A percentile compares a stretch with the other conserved stretches of the same genome.
Evolutionary conservation across 2,329 filamentous ascomycete genomes (phyloP).

Genomic region (Harringtonia lauricola): DNA sequence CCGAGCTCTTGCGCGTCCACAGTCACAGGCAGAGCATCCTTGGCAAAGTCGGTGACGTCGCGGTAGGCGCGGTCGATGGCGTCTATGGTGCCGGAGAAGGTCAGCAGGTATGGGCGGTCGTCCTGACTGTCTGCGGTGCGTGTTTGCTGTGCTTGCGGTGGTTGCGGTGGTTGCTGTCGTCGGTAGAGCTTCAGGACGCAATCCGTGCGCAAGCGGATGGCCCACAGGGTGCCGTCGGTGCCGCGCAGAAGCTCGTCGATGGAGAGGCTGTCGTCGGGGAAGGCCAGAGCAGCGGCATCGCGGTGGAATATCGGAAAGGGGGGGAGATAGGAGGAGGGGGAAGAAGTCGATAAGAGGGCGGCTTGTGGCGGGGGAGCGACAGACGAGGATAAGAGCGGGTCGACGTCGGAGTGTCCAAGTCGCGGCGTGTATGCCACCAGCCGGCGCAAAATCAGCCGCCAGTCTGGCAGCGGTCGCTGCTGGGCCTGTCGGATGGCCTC

Average conservation of each 20-base stretch:
- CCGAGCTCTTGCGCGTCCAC: not conserved
- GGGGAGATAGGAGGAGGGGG: not conserved
- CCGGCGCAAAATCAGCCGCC: slow-evolving; percentile 26
- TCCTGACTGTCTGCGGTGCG: not conserved
- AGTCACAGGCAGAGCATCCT: slow-evolving; percentile 4
- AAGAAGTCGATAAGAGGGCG: not conserved
- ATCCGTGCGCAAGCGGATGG: slow-evolving; percentile 17
- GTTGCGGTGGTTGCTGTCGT: not conserved
- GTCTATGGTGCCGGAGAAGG: slow-evolving; percentile 14
- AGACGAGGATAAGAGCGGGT: too few species aligned
- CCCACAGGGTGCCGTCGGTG: slow-evolving; percentile 15
- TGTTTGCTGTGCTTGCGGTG: not conserved
- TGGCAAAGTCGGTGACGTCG: slow-evolving; percentile 7
- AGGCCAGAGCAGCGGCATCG: slow-evolving; percentile 15
- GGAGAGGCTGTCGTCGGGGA: slow-evolving; percentile 11
- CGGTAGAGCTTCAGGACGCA: slow-evolving; percentile 15
- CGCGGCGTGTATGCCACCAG: slow-evolving; percentile 26
- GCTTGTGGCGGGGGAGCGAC: not conserved
- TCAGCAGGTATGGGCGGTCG: slow-evolving; percentile 12
- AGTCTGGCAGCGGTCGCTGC: slow-evolving; percentile 21
- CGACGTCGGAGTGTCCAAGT: not conserved
- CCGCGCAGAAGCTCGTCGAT: slow-evolving; percentile 11
- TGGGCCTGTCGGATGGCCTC: slow-evolving; percentile 22
- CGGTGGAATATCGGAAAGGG: slow-evolving; percentile 1
- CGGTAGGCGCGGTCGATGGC: slow-evolving; percentile 6